These are phyloP conservation scores for Sordariomycetes sp. DNA, from an alignment of 2,329 filamentous ascomycete species.

Conservation along the genomic window DNA sequence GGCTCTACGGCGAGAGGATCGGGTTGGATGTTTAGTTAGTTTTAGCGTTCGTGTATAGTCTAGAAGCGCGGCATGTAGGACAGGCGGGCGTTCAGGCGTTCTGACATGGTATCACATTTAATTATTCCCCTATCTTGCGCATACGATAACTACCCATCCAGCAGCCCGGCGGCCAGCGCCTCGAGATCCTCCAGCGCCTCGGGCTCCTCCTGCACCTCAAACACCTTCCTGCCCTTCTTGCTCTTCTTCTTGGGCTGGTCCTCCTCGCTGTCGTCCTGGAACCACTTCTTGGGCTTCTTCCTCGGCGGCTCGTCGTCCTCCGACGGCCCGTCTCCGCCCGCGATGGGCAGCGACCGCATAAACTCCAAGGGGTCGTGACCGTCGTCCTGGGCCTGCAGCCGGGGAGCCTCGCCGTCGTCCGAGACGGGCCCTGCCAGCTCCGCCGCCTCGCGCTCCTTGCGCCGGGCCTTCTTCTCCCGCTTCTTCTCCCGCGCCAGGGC, in stretches of 20 bases:
- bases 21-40: neutral
- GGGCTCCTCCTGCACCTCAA: conserved; percentile 58
- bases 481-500: conserved; percentile 68
- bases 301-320: conserved; percentile 34
- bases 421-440: conserved; percentile 21
- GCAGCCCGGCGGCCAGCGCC: conserved; percentile 62
- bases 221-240: conserved; percentile 42
- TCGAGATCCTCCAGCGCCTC: conserved; percentile 75
- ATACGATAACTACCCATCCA: conserved; percentile 37
- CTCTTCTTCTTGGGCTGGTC: conserved; percentile 30
- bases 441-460: conserved; percentile 53
- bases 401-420: conserved; percentile 17
- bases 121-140: neutral
- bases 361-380: conserved; percentile 47
- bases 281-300: conserved; percentile 68
- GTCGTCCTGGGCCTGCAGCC: conserved; percentile 24
- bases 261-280: conserved; percentile 60
- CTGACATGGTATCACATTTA: too few relatives aligned
- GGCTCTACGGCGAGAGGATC: conserved; percentile 36
- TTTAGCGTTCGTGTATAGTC: too few relatives aligned
- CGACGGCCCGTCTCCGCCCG: conserved; percentile 20
- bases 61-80: too few relatives aligned
- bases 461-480: conserved; percentile 63
- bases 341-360: conserved; percentile 46
- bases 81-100: too few relatives aligned